Percentiles rank a stretch among this genome's conserved stretches.
These are phyloP conservation scores for Eruca vesicaria DNA, from an alignment of 441 rosid genomes.

Conservation along the genomic window DNA sequence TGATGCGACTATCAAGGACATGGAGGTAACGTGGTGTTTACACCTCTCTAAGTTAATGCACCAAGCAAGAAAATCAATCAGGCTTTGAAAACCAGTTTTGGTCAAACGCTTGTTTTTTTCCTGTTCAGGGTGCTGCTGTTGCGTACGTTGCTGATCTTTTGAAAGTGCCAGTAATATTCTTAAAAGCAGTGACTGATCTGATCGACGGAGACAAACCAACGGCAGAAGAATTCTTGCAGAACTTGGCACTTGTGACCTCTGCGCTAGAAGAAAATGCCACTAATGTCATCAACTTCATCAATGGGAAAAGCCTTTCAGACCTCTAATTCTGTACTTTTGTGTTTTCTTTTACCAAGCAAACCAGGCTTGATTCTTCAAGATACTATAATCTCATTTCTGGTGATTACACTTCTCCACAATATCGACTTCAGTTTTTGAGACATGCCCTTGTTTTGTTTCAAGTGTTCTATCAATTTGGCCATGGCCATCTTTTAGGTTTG, in stretches of 20 bases:
- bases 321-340: slow-evolving; percentile 43
- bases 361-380: not conserved
- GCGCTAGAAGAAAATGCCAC: slow-evolving; percentile 64
- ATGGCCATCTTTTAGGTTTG: not conserved
- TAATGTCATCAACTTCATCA: slow-evolving; percentile 65
- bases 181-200: slow-evolving; percentile 87
- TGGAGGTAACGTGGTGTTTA: slow-evolving; percentile 73
- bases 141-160: slow-evolving; percentile 88
- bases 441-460: not conserved
- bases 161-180: slow-evolving; percentile 78
- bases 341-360: not conserved
- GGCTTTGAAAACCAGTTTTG: not conserved
- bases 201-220: slow-evolving; percentile 91
- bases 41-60: not conserved
- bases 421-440: not conserved
- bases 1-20: slow-evolving; percentile 83
- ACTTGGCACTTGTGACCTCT: slow-evolving; percentile 70
- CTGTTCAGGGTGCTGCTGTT: slow-evolving; percentile 80
- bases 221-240: slow-evolving; percentile 83
- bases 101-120: not conserved
- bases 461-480: not conserved
- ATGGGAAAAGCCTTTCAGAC: slow-evolving; percentile 63
- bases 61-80: slow-evolving; percentile 12
- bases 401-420: not conserved
- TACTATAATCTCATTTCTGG: not conserved